Conservation (phyloP, 176 grass and related monocot genomes). For the Oryza punctata region DNA sequence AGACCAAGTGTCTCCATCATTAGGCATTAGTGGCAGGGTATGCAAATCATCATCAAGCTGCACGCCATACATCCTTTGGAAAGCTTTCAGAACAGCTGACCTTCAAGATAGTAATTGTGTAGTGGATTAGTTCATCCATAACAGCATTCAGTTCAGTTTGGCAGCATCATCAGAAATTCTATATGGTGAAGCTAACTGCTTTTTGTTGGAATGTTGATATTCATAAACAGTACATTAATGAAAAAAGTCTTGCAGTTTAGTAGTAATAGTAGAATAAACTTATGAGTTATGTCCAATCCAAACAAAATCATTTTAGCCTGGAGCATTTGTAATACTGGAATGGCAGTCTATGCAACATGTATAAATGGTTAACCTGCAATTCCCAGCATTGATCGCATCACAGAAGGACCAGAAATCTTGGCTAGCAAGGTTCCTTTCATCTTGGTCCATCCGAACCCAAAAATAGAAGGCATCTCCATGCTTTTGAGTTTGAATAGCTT, state of each 20-base stretch:
- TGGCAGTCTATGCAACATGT: constrained; percentile 15
- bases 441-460: constrained; percentile 93
- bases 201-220: not conserved
- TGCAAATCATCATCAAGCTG: constrained; percentile 64
- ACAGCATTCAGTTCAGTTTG: constrained; percentile 19
- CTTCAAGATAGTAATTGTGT: constrained; percentile 49
- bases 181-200: constrained; percentile 4
- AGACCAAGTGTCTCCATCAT: constrained; percentile 82
- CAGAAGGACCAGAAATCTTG: constrained; percentile 93
- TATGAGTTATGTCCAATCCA: not conserved
- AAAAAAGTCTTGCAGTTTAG: not conserved
- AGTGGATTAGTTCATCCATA: constrained; percentile 32
- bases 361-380: constrained; percentile 77
- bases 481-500: constrained; percentile 68
- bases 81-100: constrained; percentile 60
- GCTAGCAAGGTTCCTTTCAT: constrained; percentile 64
- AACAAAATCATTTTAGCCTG: constrained; percentile 1
- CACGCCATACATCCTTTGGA: constrained; percentile 87
- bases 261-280: constrained; percentile 14
- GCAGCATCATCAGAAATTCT: not conserved
- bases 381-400: constrained; percentile 93
- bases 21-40: constrained; percentile 70
- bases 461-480: constrained; percentile 98
- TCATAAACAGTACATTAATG: not conserved
- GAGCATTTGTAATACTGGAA: constrained; percentile 3